These are phyloP conservation scores for Geum urbanum DNA, from an alignment of 306 rosid species.

Conservation along the genomic window DNA sequence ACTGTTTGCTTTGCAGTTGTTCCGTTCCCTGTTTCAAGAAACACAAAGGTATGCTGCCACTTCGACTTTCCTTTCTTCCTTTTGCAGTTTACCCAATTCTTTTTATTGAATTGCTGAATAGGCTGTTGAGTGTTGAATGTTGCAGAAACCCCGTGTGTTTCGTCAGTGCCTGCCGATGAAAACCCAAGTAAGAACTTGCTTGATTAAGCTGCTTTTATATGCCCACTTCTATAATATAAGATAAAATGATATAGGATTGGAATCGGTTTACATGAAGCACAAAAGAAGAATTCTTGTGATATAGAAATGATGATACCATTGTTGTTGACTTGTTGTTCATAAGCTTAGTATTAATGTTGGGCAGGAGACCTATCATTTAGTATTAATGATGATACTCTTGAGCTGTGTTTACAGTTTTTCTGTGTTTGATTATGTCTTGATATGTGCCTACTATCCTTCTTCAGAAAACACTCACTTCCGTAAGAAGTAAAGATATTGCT, in stretches of 20 bases:
- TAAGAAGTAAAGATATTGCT: no score
- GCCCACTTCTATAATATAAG: background rate
- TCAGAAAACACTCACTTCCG: background rate
- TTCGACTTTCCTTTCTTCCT: constrained; percentile 2
- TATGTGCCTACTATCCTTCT: background rate
- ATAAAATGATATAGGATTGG: background rate
- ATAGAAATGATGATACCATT: no score
- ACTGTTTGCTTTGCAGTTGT: constrained; percentile 44
- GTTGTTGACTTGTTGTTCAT: no score
- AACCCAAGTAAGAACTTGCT: background rate
- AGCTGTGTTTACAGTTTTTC: background rate
- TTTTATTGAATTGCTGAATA: background rate
- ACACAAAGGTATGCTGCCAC: constrained; percentile 59
- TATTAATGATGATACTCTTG: no score
- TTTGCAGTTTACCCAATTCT: background rate
- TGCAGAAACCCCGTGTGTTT: background rate
- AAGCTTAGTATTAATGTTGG: no score
- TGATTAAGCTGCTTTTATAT: background rate
- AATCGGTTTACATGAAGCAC: background rate
- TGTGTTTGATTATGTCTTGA: background rate
- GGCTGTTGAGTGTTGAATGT: background rate
- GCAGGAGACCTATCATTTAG: background rate
- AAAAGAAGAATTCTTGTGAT: no score
- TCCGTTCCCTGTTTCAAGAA: constrained; percentile 72
- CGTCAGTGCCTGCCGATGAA: background rate